Evolutionary conservation across 225 moss, liverwort and hornwort genomes (phyloP), one percentile per base, ranked within the genome.

Genomic region (Ulota crispa): DNA sequence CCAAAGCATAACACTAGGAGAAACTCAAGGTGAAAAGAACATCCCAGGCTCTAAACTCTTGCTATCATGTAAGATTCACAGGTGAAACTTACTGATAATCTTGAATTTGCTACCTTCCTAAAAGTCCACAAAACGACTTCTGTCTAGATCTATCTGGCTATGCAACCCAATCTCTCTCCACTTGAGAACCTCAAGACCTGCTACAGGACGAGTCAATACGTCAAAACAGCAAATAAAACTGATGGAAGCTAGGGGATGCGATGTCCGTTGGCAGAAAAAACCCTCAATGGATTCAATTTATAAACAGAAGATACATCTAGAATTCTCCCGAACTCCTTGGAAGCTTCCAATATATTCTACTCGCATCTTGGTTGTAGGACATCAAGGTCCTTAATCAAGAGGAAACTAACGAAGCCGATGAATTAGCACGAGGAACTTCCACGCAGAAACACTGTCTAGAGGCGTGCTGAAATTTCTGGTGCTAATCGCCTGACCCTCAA

Each of bases 81-180:
- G 64, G 55, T 47, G n/a, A 84, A 84, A 81, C 84, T 84, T 83
- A 80, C 86, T 53, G 77, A 77, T 73, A 27, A 26, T 45, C 83
- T 81, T 87, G 80, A 73, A 67, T 43, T 41, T 83, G 68, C 84
- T 87, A 84, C 41, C 39, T 81, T 71, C 59, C 78, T 68, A 75
- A 75, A 78, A 72, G 85, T 77, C 77, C 81, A 81, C 81, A 81
- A 37, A 81, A 75, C 39, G 75, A 81, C 60, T 78, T 73, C 64
- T 81, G 84, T 56, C 87, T 85, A 87, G 64, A 79, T 85, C 84
- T 87, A 87, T 42, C 60, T 65, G 78, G 65, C 78, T 84, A 87
- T 78, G 68, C 47, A 81, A 78, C 68, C 81, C 68, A 87, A 78
- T 82, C 75, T 60, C 82, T 79, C 82, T 82, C 66, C 79, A 81